Evolutionary conservation across 129 eudicot species (phyloP).

Genomic region (Gnaphalium uliginosum): DNA sequence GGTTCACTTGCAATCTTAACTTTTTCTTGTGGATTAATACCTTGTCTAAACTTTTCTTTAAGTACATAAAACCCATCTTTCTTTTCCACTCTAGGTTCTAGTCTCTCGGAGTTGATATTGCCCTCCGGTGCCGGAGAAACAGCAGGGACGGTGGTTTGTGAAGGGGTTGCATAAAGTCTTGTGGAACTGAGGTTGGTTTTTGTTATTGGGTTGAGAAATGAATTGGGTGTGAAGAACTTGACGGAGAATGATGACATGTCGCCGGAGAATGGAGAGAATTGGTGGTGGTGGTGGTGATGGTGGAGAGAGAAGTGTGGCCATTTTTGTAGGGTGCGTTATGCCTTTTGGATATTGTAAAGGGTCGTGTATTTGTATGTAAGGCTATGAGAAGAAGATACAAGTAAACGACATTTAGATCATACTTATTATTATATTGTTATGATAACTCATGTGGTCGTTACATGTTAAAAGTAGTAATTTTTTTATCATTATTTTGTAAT

Average conservation of each 20-base stretch:
- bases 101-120: slow-evolving; percentile 38
- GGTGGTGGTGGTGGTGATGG: slow-evolving; percentile 26
- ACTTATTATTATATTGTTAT: not conserved
- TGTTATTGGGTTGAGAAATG: slow-evolving; percentile 28
- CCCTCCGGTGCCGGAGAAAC: slow-evolving; percentile 34
- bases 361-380: slow-evolving; percentile 34
- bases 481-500: not conserved
- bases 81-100: slow-evolving; percentile 89
- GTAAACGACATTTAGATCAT: slow-evolving; percentile 33
- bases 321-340: slow-evolving; percentile 45
- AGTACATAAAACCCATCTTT: slow-evolving; percentile 71
- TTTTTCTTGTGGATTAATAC: slow-evolving; percentile 90
- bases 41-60: slow-evolving; percentile 81
- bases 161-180: slow-evolving; percentile 48
- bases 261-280: slow-evolving; percentile 12
- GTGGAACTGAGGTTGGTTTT: slow-evolving; percentile 29
- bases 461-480: not conserved
- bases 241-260: slow-evolving; percentile 65
- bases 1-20: slow-evolving; percentile 84
- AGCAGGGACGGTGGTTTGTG: slow-evolving; percentile 49
- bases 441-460: not conserved
- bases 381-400: slow-evolving; percentile 24
- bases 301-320: slow-evolving; percentile 36
- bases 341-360: slow-evolving; percentile 56
- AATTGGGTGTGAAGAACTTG: slow-evolving; percentile 52